phyloP scores from a whole-genome alignment of 1,139 yeast genomes.

The Eremothecium gossypii region DNA sequence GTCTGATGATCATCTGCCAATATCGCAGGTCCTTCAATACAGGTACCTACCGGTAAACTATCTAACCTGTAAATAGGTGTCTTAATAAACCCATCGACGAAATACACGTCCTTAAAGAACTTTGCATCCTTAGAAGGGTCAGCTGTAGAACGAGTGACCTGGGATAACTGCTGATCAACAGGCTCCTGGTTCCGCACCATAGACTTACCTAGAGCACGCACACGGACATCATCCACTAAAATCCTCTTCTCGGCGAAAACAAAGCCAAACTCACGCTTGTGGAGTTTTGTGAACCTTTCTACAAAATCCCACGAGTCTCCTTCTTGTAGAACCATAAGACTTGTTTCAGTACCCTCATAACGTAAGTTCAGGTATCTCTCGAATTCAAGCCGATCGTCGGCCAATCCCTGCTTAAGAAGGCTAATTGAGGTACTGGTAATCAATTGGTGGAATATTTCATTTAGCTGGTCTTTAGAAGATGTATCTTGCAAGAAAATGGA shows the following conservation, averaged over 20 bases:
- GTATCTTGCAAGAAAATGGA: conserved; percentile 30
- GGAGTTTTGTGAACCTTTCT: conserved; percentile 40
- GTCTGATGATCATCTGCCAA: conserved; percentile 85
- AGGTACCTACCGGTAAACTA: conserved; percentile 43
- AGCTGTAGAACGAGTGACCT: conserved; percentile 11
- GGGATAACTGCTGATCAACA: conserved; percentile 32
- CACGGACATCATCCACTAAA: conserved; percentile 75
- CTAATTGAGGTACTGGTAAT: conserved; percentile 20
- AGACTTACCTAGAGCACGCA: conserved; percentile 53
- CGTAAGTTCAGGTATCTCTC: conserved; percentile 70
- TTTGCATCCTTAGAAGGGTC: conserved; percentile 22
- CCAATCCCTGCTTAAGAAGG: conserved; percentile 41
- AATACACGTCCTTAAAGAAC: conserved; percentile 36
- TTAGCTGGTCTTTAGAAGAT: conserved; percentile 23
- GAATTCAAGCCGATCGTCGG: conserved; percentile 31
- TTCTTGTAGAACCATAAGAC: conserved; percentile 51
- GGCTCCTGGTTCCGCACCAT: conserved; percentile 26
- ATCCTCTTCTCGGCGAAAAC: conserved; percentile 47
- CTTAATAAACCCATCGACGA: conserved; percentile 41
- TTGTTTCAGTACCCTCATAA: conserved; percentile 82
- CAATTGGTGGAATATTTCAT: conserved; percentile 31
- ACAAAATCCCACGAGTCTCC: conserved; percentile 28
- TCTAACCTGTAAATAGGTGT: conserved; percentile 47
- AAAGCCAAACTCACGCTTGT: conserved; percentile 65
- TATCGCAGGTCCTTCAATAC: conserved; percentile 68